Conservation (phyloP, 2,329 filamentous ascomycete genomes). For the Fusarium nodosum region DNA sequence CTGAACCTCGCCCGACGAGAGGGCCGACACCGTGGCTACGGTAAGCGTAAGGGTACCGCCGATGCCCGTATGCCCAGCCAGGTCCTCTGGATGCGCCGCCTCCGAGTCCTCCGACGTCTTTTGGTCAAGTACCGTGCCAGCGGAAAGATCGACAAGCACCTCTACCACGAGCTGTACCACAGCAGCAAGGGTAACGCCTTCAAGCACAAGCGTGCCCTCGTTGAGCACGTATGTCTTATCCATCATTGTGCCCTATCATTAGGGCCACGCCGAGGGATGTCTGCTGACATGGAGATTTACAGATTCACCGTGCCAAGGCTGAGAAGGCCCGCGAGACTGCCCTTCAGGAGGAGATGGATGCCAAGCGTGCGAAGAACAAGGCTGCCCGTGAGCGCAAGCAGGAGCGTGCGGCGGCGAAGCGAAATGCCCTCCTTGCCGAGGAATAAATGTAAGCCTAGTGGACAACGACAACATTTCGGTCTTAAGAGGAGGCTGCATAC, state of each 20-base stretch:
- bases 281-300: conserved; percentile 44
- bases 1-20: conserved; percentile 94
- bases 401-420: conserved; percentile 93
- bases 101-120: conserved; percentile 98
- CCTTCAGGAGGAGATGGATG: conserved; percentile 99
- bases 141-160: conserved; percentile 99
- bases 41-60: conserved; percentile 99
- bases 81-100: conserved; percentile 99
- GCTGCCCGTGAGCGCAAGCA: conserved; percentile 98
- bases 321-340: conserved; percentile 97
- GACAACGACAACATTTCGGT: conserved; percentile 60
- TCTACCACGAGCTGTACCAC: conserved; percentile 99
- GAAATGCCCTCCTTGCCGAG: conserved; percentile 82
- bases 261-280: conserved; percentile 5
- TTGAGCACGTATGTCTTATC: conserved; percentile 92
- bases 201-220: conserved; percentile 99
- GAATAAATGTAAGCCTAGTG: conserved; percentile 69
- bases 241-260: conserved; percentile 7
- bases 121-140: conserved; percentile 99
- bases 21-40: conserved; percentile 98
- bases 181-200: conserved; percentile 99
- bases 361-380: conserved; percentile 99
- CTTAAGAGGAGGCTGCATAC: conserved; percentile 69
- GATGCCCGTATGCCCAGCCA: conserved; percentile 99
- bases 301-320: conserved; percentile 99